Conservation (phyloP, 83 land plant species). For the Picea mariana region DNA sequence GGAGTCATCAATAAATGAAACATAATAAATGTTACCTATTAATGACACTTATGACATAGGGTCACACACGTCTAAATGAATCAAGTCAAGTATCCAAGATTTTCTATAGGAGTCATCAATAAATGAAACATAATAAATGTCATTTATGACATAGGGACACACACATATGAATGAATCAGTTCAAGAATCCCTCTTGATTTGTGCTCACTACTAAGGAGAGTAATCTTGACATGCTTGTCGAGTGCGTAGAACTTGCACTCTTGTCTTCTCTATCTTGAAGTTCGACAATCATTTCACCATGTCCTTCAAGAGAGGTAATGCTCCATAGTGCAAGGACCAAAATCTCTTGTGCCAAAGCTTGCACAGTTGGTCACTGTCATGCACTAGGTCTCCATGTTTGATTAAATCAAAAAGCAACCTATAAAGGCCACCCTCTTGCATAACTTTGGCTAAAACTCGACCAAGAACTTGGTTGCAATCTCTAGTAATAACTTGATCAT, state of each 20-base stretch:
- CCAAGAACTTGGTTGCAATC: background rate
- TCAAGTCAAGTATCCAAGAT: background rate
- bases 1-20: background rate
- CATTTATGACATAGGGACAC: too few relatives aligned
- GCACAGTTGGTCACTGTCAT: too few relatives aligned
- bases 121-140: background rate
- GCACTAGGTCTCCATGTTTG: too few relatives aligned
- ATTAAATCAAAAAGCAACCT: background rate
- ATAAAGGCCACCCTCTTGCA: background rate
- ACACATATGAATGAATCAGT: too few relatives aligned
- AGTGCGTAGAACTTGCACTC: background rate
- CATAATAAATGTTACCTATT: background rate
- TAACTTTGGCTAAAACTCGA: background rate
- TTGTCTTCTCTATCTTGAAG: background rate
- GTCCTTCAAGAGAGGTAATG: too few relatives aligned
- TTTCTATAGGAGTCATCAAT: background rate
- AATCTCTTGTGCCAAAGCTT: too few relatives aligned
- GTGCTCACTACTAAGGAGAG: background rate
- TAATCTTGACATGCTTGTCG: background rate
- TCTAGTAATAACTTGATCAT: background rate
- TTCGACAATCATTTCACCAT: too few relatives aligned
- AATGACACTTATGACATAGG: background rate
- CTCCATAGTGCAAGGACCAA: too few relatives aligned
- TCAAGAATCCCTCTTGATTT: too few relatives aligned
- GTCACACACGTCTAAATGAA: background rate